Evolutionary conservation across 768 basidiomycete species (phyloP).

Genomic region (Leccinum arenicola): DNA sequence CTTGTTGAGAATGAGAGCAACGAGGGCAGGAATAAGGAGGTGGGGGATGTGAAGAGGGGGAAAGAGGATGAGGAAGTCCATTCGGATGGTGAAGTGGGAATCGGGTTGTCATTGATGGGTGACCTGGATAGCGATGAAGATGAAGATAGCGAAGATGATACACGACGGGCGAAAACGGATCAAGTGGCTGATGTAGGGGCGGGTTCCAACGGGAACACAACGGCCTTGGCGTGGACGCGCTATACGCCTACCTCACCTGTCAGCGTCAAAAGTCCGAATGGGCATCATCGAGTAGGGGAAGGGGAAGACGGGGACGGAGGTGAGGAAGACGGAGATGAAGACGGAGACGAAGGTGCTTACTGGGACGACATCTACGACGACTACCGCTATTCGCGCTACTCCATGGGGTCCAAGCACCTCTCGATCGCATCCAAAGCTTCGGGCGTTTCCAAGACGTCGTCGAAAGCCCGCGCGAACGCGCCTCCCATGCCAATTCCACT

Average conservation of each 20-base stretch:
- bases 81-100: slow-evolving; percentile 63
- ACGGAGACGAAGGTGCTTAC: slow-evolving; percentile 36
- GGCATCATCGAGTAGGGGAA: slow-evolving; percentile 2
- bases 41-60: neutral
- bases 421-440: slow-evolving; percentile 23
- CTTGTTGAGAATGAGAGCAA: slow-evolving; percentile 6
- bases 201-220: slow-evolving; percentile 1
- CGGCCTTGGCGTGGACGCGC: slow-evolving; percentile 28
- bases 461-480: slow-evolving; percentile 20
- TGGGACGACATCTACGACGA: slow-evolving; percentile 85
- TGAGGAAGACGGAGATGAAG: slow-evolving; percentile 19
- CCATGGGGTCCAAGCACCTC: slow-evolving; percentile 38
- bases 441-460: slow-evolving; percentile 25
- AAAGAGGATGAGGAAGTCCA: slow-evolving; percentile 25
- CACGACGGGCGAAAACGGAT: slow-evolving; percentile 6
- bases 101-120: slow-evolving; percentile 66
- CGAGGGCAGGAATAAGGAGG: neutral
- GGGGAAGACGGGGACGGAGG: slow-evolving; percentile 10
- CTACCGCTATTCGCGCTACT: slow-evolving; percentile 69
- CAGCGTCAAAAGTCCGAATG: slow-evolving; percentile 1
- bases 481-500: slow-evolving; percentile 28
- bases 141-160: slow-evolving; percentile 8
- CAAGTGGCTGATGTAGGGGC: slow-evolving; percentile 2
- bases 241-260: slow-evolving; percentile 28
- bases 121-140: slow-evolving; percentile 37